Evolutionary conservation across 805 yeast genomes (phyloP).

Genomic region (Ogataea nonfermentans): DNA sequence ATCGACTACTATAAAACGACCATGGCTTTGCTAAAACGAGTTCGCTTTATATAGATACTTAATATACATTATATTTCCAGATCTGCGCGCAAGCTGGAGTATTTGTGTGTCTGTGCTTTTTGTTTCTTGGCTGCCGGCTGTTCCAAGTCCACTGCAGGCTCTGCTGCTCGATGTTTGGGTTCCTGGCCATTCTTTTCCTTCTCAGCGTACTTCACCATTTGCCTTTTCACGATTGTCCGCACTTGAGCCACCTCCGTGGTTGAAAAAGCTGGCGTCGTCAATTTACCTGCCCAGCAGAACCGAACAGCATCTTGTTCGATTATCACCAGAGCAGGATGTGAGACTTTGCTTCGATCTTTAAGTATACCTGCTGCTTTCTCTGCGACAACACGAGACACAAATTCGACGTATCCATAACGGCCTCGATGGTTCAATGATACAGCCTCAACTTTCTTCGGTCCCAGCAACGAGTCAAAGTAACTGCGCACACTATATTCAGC

Average conservation of each 20-base stretch:
- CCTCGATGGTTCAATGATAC: conserved; percentile 56
- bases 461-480: conserved; percentile 38
- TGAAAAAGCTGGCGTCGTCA: conserved; percentile 37
- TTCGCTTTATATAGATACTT: neutral
- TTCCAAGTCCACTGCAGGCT: neutral
- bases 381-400: conserved; percentile 48
- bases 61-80: conserved; percentile 3
- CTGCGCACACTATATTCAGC: conserved; percentile 63
- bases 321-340: conserved; percentile 29
- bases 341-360: conserved; percentile 2
- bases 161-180: neutral
- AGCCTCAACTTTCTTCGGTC: conserved; percentile 37
- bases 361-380: conserved; percentile 39
- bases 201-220: conserved; percentile 51
- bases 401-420: conserved; percentile 63
- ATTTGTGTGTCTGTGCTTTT: neutral
- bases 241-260: conserved; percentile 47
- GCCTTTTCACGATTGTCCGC: conserved; percentile 48
- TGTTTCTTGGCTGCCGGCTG: neutral
- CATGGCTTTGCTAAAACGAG: neutral
- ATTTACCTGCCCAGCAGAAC: conserved; percentile 54
- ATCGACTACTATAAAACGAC: neutral
- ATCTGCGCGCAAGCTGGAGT: conserved; percentile 2
- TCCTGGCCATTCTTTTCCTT: conserved; percentile 28
- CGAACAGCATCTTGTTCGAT: conserved; percentile 46